Base-by-base conservation (phyloP, 2,329 filamentous ascomycete species). In the Eutypa lata region DNA sequence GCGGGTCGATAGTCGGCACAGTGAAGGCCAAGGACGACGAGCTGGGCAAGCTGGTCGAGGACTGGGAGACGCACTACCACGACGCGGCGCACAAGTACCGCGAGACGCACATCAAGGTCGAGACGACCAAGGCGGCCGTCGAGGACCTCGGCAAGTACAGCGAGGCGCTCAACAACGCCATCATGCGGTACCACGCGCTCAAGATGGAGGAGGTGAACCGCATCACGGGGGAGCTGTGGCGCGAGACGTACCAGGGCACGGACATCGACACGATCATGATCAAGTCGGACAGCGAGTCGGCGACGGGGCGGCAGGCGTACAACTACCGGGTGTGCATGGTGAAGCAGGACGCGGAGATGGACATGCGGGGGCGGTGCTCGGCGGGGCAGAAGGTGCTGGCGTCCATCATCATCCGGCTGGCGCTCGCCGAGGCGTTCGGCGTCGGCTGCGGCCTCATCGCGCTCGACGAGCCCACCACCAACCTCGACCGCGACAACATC, bases 141-240 rank as follows among this genome's bases (percentile, higher is more conserved):
- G 91, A 96, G 53, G 94, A 99, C 68, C 77, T 99, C 35, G 88
- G 81, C 7, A 88, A 90, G 40, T 97, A 96, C 68, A 81, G 84
- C 43, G 80, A 83, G 10, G 94, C 94, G 7, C 81, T 99, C 13
- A 93, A 97, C 76, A 91, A 94, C 66, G 95, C 94, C 46, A 95
- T 99, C 65, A 97, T 99, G 90, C 90, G 90, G 65, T 99, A 93
- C 67, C 94, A 99, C 74, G 82, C 87, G 28, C 76, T 96, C 67
- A 99, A 99, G 77, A 99, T 99, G 94, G 90, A 94, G 62, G 92
- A 99, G 70, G 93, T 99, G 70, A 99, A 99, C 72, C 83, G 86
- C 52, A 97, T 97, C 69, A 88, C 95, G 48, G 90, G 89, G 58
- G 94, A 99, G 70, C 81, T 99, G n/a, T 99, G 94, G 94, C 90